Evolutionary conservation across 169 alveolate genomes (phyloP).

Genomic region (Perkinsus marinus): DNA sequence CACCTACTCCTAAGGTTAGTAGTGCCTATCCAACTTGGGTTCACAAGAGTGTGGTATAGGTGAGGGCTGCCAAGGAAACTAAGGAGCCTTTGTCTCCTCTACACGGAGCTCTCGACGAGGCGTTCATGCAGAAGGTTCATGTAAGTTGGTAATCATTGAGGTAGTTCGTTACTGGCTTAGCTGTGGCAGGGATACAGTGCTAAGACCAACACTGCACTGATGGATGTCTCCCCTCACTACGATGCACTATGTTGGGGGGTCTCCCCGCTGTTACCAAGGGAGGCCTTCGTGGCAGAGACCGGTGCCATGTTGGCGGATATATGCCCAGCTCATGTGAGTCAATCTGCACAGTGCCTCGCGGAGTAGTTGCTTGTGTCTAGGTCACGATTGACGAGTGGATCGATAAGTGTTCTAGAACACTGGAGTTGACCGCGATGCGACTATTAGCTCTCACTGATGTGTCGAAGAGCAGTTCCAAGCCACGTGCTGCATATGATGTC

Average conservation of each 20-base stretch:
- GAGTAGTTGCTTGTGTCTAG: no score
- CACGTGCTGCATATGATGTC: neutral
- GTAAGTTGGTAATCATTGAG: neutral
- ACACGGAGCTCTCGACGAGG: neutral
- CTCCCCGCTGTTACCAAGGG: neutral
- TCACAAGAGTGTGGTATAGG: neutral
- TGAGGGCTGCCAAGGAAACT: neutral
- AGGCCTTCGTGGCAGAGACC: neutral
- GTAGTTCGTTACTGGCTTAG: neutral
- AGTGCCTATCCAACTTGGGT: neutral
- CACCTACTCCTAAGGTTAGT: neutral
- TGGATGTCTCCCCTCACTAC: neutral
- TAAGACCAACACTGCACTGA: neutral
- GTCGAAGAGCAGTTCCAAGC: neutral
- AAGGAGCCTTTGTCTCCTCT: neutral
- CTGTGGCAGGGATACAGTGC: neutral
- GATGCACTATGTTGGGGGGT: neutral
- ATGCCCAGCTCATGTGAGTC: neutral
- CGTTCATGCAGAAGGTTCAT: neutral
- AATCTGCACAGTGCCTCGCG: neutral
- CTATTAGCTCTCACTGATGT: neutral
- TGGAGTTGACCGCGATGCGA: neutral
- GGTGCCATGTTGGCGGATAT: neutral
- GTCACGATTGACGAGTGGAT: neutral
- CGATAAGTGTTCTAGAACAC: neutral